Evolutionary conservation across 225 moss, liverwort and hornwort species (phyloP).

Genomic region (Bryoerythrophyllum caledonicum): DNA sequence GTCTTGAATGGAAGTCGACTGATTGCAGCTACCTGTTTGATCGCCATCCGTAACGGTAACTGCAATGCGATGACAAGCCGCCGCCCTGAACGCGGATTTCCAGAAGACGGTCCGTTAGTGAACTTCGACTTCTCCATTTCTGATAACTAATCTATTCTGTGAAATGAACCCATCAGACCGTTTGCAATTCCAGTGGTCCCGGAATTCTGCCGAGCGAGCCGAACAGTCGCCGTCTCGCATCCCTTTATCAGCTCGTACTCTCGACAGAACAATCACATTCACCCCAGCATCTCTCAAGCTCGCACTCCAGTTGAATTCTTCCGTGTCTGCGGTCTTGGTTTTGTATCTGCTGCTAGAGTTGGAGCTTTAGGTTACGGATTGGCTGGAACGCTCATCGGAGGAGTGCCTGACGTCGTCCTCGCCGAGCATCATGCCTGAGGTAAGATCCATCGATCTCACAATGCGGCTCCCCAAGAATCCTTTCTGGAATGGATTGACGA

Average conservation of each 20-base stretch:
- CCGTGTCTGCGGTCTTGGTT: too few species aligned
- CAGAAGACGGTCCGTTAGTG: neutral
- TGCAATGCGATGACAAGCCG: neutral
- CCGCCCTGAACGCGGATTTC: neutral
- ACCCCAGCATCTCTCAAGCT: neutral
- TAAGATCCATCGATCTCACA: neutral
- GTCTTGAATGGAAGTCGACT: neutral
- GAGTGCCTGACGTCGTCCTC: neutral
- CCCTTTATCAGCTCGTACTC: slow-evolving; percentile 16
- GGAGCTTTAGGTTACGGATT: neutral
- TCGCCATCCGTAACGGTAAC: slow-evolving; percentile 17
- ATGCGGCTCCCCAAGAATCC: too few species aligned
- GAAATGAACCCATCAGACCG: neutral
- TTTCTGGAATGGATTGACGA: too few species aligned
- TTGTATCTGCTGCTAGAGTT: neutral
- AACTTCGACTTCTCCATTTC: neutral
- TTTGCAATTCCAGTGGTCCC: neutral
- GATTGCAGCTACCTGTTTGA: neutral
- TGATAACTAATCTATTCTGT: neutral
- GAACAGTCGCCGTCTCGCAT: neutral
- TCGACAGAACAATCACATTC: neutral
- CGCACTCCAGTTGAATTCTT: too few species aligned
- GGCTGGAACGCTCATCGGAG: too few species aligned
- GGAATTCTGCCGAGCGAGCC: slow-evolving; percentile 3
- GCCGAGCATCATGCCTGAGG: slow-evolving; percentile 34